Evolutionary conservation across 2,329 filamentous ascomycete species (phyloP).

Genomic region (Alternaria ventricosa): DNA sequence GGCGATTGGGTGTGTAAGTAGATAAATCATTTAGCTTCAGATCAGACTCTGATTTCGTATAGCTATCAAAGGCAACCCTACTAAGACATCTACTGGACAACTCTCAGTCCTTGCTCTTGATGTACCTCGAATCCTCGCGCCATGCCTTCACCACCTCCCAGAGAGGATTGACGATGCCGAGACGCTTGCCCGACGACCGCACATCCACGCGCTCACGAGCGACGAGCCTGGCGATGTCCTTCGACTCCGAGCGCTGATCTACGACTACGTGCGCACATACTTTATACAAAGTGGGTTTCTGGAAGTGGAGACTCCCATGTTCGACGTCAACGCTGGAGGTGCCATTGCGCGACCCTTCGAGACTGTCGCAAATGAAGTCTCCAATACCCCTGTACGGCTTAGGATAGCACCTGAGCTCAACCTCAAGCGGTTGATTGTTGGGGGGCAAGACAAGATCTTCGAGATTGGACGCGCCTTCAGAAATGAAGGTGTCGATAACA

Average conservation of each 20-base stretch:
- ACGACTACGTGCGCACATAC: conserved; percentile 75
- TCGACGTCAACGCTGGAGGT: conserved; percentile 83
- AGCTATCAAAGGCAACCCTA: conserved; percentile 73
- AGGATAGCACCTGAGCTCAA: conserved; percentile 94
- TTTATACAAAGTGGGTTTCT: conserved; percentile 76
- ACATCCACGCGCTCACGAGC: conserved; percentile 86
- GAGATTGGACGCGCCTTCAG: conserved; percentile 93
- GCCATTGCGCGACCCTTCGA: conserved; percentile 86
- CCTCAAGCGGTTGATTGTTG: conserved; percentile 89
- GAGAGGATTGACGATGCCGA: conserved; percentile 72
- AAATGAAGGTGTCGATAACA: conserved; percentile 76
- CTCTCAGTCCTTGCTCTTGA: conserved; percentile 73
- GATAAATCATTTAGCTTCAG: neutral
- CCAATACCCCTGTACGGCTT: conserved; percentile 73
- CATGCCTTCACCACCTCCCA: conserved; percentile 81
- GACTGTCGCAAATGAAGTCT: conserved; percentile 78
- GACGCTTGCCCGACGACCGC: conserved; percentile 75
- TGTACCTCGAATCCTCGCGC: conserved; percentile 75
- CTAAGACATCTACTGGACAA: conserved; percentile 74
- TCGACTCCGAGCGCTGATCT: conserved; percentile 74
- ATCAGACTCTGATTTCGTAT: conserved; percentile 16
- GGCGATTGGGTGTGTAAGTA: conserved; percentile 84
- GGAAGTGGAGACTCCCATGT: conserved; percentile 89
- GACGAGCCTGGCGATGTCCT: conserved; percentile 71
- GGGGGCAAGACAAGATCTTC: conserved; percentile 86